phyloP scores from a whole-genome alignment of 371 early-diverging fungal genomes.

The Rhizopus delemar region DNA sequence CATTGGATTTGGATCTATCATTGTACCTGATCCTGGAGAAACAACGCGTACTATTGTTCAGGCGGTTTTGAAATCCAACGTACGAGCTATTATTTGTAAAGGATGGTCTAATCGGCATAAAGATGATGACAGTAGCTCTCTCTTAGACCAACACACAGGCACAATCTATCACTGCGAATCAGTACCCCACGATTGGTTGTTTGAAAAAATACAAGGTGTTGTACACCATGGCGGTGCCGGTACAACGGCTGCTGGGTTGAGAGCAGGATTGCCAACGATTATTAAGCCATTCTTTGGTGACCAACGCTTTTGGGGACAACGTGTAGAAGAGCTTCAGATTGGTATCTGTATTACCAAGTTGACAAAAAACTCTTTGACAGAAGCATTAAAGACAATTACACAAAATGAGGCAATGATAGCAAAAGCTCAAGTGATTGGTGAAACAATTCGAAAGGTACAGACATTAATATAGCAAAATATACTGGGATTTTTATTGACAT shows the following conservation, averaged over 20 bases:
- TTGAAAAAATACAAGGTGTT: conserved; percentile 72
- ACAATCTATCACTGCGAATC: conserved; percentile 56
- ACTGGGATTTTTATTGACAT: not conserved
- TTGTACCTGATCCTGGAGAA: conserved; percentile 74
- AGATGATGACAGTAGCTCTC: conserved; percentile 29
- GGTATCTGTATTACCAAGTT: conserved; percentile 65
- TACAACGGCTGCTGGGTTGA: conserved; percentile 78
- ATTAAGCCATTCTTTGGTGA: conserved; percentile 87
- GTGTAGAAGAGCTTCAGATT: conserved; percentile 64
- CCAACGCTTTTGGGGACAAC: conserved; percentile 79
- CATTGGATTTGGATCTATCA: conserved; percentile 87
- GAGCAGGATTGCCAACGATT: conserved; percentile 74
- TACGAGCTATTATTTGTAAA: conserved; percentile 77
- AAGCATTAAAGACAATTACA: conserved; percentile 58
- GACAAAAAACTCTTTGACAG: conserved; percentile 50
- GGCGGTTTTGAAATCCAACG: conserved; percentile 66
- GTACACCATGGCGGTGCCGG: conserved; percentile 91
- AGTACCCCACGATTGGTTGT: conserved; percentile 88
- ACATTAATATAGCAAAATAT: not conserved
- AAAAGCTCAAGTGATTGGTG: conserved; percentile 59
- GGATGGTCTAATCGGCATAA: conserved; percentile 72
- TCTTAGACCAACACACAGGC: conserved; percentile 41
- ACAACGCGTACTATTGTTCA: conserved; percentile 67
- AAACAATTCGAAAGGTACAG: conserved; percentile 49
- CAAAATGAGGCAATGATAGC: conserved; percentile 62